Conservation (phyloP, 495 filamentous ascomycete species). For the Tetracladium marchalianum region DNA sequence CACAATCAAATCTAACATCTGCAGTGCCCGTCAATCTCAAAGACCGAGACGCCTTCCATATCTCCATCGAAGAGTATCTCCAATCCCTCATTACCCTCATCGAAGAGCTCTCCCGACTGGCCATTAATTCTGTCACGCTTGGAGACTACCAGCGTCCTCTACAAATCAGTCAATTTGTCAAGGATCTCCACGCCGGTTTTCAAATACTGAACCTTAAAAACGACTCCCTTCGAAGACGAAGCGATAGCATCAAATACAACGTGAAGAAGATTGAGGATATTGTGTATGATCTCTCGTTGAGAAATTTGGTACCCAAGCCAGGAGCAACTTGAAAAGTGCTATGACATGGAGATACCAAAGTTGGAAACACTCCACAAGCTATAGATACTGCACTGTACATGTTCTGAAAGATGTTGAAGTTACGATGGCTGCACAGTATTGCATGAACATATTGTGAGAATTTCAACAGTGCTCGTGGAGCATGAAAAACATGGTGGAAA, state of each 20-base stretch:
- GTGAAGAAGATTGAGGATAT: constrained; percentile 99
- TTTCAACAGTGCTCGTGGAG: too few relatives aligned
- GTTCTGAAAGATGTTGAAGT: too few relatives aligned
- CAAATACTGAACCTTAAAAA: constrained; percentile 97
- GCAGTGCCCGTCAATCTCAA: constrained; percentile 94
- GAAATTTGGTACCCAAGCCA: constrained; percentile 61
- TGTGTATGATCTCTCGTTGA: constrained; percentile 84
- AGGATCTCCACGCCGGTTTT: constrained; percentile 90
- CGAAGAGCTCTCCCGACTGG: constrained; percentile 74
- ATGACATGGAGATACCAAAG: too few relatives aligned
- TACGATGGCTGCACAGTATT: background rate
- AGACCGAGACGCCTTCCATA: constrained; percentile 79
- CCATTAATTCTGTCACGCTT: constrained; percentile 92
- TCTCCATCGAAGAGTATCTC: constrained; percentile 95
- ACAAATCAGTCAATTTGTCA: constrained; percentile 83
- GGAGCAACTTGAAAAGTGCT: background rate
- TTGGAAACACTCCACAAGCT: background rate
- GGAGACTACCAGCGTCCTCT: constrained; percentile 78
- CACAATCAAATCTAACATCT: constrained; percentile 3
- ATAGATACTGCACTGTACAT: too few relatives aligned
- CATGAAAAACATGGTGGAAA: too few relatives aligned
- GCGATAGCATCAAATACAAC: constrained; percentile 90
- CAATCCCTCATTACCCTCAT: constrained; percentile 75
- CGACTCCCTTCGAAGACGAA: constrained; percentile 75
- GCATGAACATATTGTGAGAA: too few relatives aligned